phyloP scores from a whole-genome alignment of 495 filamentous ascomycete genomes.

The Viridothelium virens region DNA sequence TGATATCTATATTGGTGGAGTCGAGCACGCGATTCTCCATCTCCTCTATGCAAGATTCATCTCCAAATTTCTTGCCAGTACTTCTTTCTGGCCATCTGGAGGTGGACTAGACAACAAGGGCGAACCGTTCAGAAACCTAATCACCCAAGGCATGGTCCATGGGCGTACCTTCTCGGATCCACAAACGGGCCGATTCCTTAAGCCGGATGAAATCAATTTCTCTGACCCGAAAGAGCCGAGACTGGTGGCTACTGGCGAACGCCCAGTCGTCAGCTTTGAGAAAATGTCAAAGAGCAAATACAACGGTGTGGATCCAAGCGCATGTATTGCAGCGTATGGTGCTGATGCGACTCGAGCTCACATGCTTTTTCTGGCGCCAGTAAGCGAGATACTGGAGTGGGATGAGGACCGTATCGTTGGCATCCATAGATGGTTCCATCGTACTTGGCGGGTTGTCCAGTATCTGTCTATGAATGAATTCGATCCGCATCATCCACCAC shows the following conservation, averaged over 20 bases:
- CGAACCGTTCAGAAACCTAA: constrained; percentile 73
- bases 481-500: background rate
- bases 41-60: constrained; percentile 88
- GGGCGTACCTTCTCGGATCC: constrained; percentile 77
- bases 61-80: constrained; percentile 70
- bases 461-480: constrained; percentile 1
- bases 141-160: constrained; percentile 90
- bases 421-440: constrained; percentile 67
- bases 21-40: constrained; percentile 86
- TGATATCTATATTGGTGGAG: constrained; percentile 77
- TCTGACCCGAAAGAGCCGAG: constrained; percentile 45
- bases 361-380: constrained; percentile 78
- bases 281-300: constrained; percentile 97
- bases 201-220: constrained; percentile 65
- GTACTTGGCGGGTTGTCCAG: constrained; percentile 52
- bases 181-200: constrained; percentile 64
- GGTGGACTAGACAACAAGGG: constrained; percentile 29
- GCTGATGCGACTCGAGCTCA: constrained; percentile 81
- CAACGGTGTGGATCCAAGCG: constrained; percentile 79
- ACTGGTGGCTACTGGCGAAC: constrained; percentile 50
- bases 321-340: constrained; percentile 62
- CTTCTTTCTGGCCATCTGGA: constrained; percentile 45
- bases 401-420: constrained; percentile 76
- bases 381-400: constrained; percentile 78
- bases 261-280: constrained; percentile 60